phyloP scores from a whole-genome alignment of 164 flowering plant species.

The Vitis cinerea region DNA sequence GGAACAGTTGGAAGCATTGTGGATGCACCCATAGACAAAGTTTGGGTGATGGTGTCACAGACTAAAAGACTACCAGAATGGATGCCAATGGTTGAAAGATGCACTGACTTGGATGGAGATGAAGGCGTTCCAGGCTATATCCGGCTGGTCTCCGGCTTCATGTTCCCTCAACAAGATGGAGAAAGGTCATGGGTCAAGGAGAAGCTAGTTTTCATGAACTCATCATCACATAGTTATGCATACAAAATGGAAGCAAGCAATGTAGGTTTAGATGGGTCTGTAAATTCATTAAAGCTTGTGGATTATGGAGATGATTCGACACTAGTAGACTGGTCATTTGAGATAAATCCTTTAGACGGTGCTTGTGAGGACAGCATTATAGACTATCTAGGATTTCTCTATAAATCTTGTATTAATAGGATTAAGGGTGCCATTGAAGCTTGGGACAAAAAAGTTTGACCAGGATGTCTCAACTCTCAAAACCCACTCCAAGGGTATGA shows the following conservation, averaged over 20 bases:
- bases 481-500: too few relatives aligned
- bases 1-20: conserved; percentile 49
- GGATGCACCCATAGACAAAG: conserved; percentile 49
- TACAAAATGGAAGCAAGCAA: conserved; percentile 60
- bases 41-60: conserved; percentile 50
- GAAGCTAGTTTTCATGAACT: conserved; percentile 44
- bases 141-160: conserved; percentile 62
- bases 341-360: conserved; percentile 48
- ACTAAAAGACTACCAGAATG: conserved; percentile 50
- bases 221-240: conserved; percentile 29
- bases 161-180: conserved; percentile 65
- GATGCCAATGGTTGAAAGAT: conserved; percentile 78
- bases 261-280: conserved; percentile 62
- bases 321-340: conserved; percentile 48
- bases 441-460: conserved; percentile 1
- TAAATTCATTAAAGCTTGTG: conserved; percentile 45
- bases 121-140: conserved; percentile 51
- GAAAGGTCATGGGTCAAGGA: conserved; percentile 75
- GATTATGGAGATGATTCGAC: conserved; percentile 52
- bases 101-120: conserved; percentile 51
- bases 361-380: conserved; percentile 37
- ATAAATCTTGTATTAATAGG: conserved; percentile 55
- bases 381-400: conserved; percentile 59
- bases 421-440: conserved; percentile 38
- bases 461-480: too few relatives aligned